These are phyloP conservation scores for Baorangia bicolor DNA, from an alignment of 768 basidiomycete species.

Conservation along the genomic window DNA sequence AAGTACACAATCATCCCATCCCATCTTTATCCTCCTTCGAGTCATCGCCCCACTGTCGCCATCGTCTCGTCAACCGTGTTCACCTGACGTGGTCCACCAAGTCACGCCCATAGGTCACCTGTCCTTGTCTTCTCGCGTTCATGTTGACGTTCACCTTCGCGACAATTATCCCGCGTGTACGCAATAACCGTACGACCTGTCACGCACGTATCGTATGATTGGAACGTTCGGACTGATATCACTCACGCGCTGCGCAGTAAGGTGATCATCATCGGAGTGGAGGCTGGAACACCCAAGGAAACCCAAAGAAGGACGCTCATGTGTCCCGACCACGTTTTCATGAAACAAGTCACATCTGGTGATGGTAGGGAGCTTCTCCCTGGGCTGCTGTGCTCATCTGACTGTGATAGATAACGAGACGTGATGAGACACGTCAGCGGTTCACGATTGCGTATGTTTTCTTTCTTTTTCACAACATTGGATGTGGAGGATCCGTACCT, in stretches of 20 bases:
- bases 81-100: constrained; percentile 17
- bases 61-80: constrained; percentile 10
- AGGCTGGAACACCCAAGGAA: not conserved
- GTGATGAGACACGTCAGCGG: not conserved
- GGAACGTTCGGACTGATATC: not conserved
- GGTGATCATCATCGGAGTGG: too few relatives aligned
- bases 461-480: not conserved
- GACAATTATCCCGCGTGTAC: not conserved
- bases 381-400: constrained; percentile 6
- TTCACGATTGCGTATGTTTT: not conserved
- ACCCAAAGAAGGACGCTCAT: constrained; percentile 9
- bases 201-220: not conserved
- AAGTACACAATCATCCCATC: not conserved
- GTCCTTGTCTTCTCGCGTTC: constrained; percentile 3
- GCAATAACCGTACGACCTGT: not conserved
- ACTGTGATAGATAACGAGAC: constrained; percentile 3
- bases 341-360: constrained; percentile 12
- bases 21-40: constrained; percentile 13
- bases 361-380: not conserved
- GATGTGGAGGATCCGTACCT: not conserved
- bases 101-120: constrained; percentile 12
- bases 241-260: too few relatives aligned
- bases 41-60: constrained; percentile 10
- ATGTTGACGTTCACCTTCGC: not conserved
- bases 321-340: constrained; percentile 11